Conservation (phyloP, 2,329 filamentous ascomycete genomes). For the Metarhizium humberi region DNA sequence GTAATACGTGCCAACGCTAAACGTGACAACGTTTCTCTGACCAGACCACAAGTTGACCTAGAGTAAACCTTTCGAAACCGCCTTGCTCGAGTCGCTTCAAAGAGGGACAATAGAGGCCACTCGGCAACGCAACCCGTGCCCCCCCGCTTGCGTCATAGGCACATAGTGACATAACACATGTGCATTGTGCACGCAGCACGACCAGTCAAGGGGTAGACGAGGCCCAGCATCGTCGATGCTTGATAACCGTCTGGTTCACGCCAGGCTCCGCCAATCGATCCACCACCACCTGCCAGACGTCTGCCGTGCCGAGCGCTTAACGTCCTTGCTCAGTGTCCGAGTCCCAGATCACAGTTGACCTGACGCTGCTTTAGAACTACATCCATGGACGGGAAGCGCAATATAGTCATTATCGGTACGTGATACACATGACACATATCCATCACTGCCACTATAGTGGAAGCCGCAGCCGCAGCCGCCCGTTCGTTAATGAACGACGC, state of each 20-base stretch:
- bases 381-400: conserved; percentile 27
- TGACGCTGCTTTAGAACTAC: neutral
- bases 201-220: neutral
- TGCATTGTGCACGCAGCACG: no score
- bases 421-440: neutral
- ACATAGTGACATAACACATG: neutral
- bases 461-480: conserved; percentile 1
- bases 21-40: neutral
- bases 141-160: conserved; percentile 6
- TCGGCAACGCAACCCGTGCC: neutral
- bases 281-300: neutral
- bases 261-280: neutral
- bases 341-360: neutral
- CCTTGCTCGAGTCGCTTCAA: no score
- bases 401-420: conserved; percentile 43
- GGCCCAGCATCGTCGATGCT: neutral
- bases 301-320: neutral
- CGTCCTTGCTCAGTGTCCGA: neutral
- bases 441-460: no score
- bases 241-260: neutral
- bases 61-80: no score
- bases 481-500: no score
- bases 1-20: no score
- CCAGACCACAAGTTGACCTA: no score
- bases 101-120: no score